Evolutionary conservation across 805 yeast species (phyloP), one percentile per base, ranked within the genome.

Genomic region (Schizosaccharomyces japonicus): DNA sequence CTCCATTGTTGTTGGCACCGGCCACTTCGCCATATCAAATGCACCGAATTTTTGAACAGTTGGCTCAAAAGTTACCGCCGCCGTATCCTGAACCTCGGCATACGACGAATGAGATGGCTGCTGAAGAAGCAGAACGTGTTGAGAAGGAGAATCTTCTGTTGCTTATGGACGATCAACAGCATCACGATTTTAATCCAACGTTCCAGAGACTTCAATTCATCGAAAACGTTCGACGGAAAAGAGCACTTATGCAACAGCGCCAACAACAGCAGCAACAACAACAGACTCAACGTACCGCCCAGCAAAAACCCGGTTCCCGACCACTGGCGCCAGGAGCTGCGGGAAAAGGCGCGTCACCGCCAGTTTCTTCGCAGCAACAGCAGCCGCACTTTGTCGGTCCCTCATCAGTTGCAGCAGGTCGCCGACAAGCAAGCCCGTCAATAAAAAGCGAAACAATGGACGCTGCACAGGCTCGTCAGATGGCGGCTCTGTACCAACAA

Each of bases 101-200:
- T 8, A 27, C 27, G 17, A 19, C 36, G 15, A 21, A 29, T 11
- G 27, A 29, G 19, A 19, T 30, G 2, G 29, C 34, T 8, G 47
- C n/a, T 15, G 47, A 30, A 45, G 47, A 45, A 31, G 47, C 47
- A 10, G 47, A 45, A 13, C 25, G 47, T 7, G 25, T 23, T 29
- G 47, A 30, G 26, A 31, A 45, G 26, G 47, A 45, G 15, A 32
- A 31, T 15, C 5, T 30, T 11, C 21, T 45, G 17, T 31, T 45
- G 39, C 34, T 45, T 13, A 45, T 45, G 47, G 39, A 31, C 13
- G 47, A 45, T 39, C 36, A 31, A 8, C 10, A 27, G 39, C 28
- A 45, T 15, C 34, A 17, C 4, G 39, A 30, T 25, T 45, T 45
- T 29, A 44, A 45, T 11, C 47, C 47, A 19, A 31, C 39, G 6